Base-by-base conservation (phyloP, 805 yeast species). In the Candida odintsovae region DNA sequence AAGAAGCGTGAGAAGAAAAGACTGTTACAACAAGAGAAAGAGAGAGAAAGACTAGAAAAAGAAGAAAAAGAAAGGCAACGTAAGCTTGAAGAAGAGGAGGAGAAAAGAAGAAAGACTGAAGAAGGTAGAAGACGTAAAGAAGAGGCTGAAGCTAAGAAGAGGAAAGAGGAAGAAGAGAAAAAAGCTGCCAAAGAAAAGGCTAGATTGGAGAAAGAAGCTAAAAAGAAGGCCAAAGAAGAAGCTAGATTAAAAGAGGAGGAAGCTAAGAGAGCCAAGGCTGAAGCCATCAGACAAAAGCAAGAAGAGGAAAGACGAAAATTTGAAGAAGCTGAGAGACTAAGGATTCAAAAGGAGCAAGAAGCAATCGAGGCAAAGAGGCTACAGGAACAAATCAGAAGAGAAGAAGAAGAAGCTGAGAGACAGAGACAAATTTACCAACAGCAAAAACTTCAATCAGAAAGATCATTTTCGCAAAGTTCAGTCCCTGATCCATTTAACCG, bases 1-100 rank as follows among this genome's bases (percentile, higher is more conserved):
- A 83, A 82, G 63, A 80, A 80, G 38, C 81, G 78, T 56, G 90
- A 84, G 57, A 83, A 82, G 71, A 83, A 82, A 58, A 71, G 80
- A 35, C 68, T 74, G 33, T 80, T 75, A 44, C 86, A 82, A 55
- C 64, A 71, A 22, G 72, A 68, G 54, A 78, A 76, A 50, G 84
- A 80, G 54, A 80, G 74, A 43, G 81, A 78, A 47, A 65, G 75
- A 59, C 58, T 70, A 53, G 65, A 66, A 56, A 65, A 71, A 61
- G 67, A 74, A 61, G 67, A 72, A 61, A 56, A 68, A 62, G 66
- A 68, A 67, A 55, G 71, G 64, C 42, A 65, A 54, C 43, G 66
- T 58, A 52, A 54, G 61, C 59, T 64, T 58, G 50, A 68, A 60
- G 51, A 71, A 59, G 49, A 68, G 57, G 20, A 33, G 6, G 61